phyloP scores from a whole-genome alignment of 345 rosid genomes.

The Pugionium dolabratum region DNA sequence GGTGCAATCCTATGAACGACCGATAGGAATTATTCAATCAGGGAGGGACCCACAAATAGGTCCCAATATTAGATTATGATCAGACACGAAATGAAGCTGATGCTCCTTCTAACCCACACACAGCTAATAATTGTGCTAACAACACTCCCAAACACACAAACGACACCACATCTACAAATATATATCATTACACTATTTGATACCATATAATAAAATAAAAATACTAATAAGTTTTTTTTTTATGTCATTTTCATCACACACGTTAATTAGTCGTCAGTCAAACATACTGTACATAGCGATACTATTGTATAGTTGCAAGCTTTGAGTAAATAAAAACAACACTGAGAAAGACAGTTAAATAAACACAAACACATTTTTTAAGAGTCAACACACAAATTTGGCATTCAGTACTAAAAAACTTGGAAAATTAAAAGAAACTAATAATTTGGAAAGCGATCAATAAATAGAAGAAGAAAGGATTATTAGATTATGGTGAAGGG shows the following conservation, averaged over 20 bases:
- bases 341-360: constrained; percentile 16
- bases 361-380: not conserved
- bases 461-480: not conserved
- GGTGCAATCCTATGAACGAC: not conserved
- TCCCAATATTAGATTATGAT: too few species aligned
- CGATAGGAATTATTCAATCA: not conserved
- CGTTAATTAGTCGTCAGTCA: constrained; percentile 24
- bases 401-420: not conserved
- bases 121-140: not conserved
- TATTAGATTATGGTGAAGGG: not conserved
- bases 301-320: constrained; percentile 22
- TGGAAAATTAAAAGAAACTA: not conserved
- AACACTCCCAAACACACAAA: not conserved
- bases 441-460: not conserved
- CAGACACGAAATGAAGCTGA: too few species aligned
- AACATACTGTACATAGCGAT: constrained; percentile 28
- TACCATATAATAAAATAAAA: constrained; percentile 3
- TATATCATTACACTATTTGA: not conserved
- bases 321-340: constrained; percentile 7
- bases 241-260: not conserved
- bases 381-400: not conserved
- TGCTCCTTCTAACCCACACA: too few species aligned
- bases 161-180: too few species aligned
- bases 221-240: not conserved
- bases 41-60: too few species aligned